Percentiles rank a stretch among this genome's conserved stretches.
These are phyloP conservation scores for Hygrocybe punicea DNA, from an alignment of 768 basidiomycete species.

Conservation along the genomic window DNA sequence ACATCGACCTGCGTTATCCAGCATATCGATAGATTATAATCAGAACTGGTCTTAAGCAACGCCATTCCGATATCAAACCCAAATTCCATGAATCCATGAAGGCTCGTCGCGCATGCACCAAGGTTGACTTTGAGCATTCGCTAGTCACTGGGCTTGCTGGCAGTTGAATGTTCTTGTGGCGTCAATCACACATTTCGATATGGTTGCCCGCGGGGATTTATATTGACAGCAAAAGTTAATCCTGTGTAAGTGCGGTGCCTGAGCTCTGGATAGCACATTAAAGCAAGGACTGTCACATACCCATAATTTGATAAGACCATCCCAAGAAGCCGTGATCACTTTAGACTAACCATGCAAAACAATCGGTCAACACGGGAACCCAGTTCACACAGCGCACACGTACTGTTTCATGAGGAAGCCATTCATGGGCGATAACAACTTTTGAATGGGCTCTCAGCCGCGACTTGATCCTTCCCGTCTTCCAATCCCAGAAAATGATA, in stretches of 20 bases:
- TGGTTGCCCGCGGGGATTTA: no score
- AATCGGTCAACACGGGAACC: slow-evolving; percentile 43
- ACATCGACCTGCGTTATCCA: no score
- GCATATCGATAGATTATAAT: no score
- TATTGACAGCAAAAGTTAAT: slow-evolving; percentile 24
- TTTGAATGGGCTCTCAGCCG: slow-evolving; percentile 85
- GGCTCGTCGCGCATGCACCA: no score
- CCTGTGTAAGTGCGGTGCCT: slow-evolving; percentile 26
- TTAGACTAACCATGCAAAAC: slow-evolving; percentile 64
- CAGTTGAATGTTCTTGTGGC: background rate
- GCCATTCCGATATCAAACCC: no score
- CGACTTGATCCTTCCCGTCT: slow-evolving; percentile 93
- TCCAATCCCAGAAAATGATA: slow-evolving; percentile 99
- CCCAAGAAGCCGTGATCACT: slow-evolving; percentile 96
- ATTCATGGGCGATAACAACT: slow-evolving; percentile 97
- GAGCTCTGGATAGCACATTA: slow-evolving; percentile 5
- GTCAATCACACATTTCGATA: no score
- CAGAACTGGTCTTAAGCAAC: no score
- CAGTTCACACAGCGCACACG: slow-evolving; percentile 37
- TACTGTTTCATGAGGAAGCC: slow-evolving; percentile 96
- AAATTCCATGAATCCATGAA: no score
- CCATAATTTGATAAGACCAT: slow-evolving; percentile 97
- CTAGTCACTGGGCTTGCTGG: background rate
- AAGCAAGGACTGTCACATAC: slow-evolving; percentile 41
- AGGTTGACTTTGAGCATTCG: no score